phyloP scores from a whole-genome alignment of 768 basidiomycete genomes.

The Kwoniella sp. region DNA sequence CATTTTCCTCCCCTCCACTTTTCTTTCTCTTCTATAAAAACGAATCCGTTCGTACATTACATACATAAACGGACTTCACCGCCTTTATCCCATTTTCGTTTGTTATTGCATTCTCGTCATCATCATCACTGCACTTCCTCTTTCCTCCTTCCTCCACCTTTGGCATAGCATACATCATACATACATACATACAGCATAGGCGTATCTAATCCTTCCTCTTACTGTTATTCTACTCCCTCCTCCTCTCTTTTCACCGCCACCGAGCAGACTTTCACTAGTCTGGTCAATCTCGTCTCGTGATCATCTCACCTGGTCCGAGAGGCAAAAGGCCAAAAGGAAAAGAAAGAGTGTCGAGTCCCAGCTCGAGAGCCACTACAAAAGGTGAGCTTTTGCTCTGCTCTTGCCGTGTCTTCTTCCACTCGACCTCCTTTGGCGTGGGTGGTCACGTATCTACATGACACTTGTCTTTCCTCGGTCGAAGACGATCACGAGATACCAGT shows the following conservation, averaged over 20 bases:
- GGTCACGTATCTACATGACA: no score
- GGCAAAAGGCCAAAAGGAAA: background rate
- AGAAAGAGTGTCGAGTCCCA: background rate
- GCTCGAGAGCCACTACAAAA: background rate
- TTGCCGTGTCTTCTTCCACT: background rate
- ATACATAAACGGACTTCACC: slow-evolving; percentile 21
- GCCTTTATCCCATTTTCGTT: slow-evolving; percentile 5
- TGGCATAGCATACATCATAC: background rate
- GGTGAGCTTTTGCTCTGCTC: slow-evolving; percentile 5
- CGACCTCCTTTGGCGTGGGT: no score
- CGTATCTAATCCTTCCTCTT: no score
- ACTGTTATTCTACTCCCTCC: background rate
- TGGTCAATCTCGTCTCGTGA: background rate
- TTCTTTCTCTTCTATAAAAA: slow-evolving; percentile 3
- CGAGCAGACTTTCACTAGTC: slow-evolving; percentile 28
- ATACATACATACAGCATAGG: background rate
- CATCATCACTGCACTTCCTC: slow-evolving; percentile 1
- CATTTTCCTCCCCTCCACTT: background rate
- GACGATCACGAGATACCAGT: no score
- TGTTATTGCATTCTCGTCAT: slow-evolving; percentile 17
- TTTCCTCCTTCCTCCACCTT: slow-evolving; percentile 7
- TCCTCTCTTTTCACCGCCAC: background rate
- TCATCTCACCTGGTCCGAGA: background rate
- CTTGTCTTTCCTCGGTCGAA: no score
- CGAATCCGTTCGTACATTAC: slow-evolving; percentile 6